Conservation (phyloP, 164 flowering plant species). For the Berberis vulgaris region DNA sequence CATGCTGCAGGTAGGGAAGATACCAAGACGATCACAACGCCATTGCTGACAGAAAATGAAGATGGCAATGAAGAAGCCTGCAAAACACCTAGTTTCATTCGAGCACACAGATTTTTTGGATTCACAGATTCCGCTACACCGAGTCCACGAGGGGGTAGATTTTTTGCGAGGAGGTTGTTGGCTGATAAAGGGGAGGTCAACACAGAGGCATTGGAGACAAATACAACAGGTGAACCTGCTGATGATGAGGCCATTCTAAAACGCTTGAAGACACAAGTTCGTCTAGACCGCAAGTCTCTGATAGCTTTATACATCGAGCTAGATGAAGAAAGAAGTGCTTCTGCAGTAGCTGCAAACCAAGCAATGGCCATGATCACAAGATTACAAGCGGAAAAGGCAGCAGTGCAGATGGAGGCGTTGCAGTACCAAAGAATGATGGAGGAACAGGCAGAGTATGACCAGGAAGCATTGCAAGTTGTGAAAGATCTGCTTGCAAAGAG, state of each 20-base stretch:
- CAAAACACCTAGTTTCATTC: conserved; percentile 31
- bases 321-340: conserved; percentile 82
- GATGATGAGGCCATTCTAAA: conserved; percentile 32
- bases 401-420: conserved; percentile 79
- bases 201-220: conserved; percentile 25
- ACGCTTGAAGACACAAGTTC: conserved; percentile 49
- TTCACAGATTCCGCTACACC: conserved; percentile 41
- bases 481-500: conserved; percentile 44
- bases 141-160: conserved; percentile 39
- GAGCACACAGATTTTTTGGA: conserved; percentile 46
- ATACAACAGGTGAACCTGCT: conserved; percentile 21
- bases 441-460: conserved; percentile 84
- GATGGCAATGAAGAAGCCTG: conserved; percentile 29
- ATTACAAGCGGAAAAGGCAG: conserved; percentile 82
- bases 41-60: conserved; percentile 36
- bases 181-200: conserved; percentile 33
- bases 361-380: conserved; percentile 95
- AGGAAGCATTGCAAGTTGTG: conserved; percentile 53
- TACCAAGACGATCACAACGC: conserved; percentile 22
- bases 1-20: conserved; percentile 33
- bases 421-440: conserved; percentile 97
- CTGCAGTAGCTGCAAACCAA: conserved; percentile 71
- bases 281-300: conserved; percentile 44
- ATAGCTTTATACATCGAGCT: conserved; percentile 56
- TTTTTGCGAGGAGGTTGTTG: conserved; percentile 27